Evolutionary conservation across 164 flowering plant species (phyloP).

Genomic region (Nelumbo lutea): DNA sequence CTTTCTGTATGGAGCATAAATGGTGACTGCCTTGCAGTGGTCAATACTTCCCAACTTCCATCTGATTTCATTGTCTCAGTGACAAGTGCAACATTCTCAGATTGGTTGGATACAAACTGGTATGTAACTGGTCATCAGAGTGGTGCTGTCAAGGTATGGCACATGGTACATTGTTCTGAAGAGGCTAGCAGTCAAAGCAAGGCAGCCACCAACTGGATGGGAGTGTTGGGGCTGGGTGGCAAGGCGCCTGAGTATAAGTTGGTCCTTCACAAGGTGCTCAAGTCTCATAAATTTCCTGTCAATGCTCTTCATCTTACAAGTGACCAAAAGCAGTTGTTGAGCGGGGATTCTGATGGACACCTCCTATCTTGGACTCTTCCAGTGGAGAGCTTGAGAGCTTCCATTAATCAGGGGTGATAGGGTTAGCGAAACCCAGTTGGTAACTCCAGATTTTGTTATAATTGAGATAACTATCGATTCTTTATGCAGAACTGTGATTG

Average conservation of each 20-base stretch:
- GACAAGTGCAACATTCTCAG: slow-evolving; percentile 74
- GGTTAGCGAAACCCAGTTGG: neutral
- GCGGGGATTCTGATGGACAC: slow-evolving; percentile 89
- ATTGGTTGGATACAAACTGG: slow-evolving; percentile 90
- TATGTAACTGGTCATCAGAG: slow-evolving; percentile 95
- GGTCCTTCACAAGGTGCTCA: slow-evolving; percentile 75
- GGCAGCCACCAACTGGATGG: slow-evolving; percentile 23
- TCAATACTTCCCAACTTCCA: slow-evolving; percentile 90
- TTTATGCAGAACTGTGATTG: slow-evolving; percentile 5
- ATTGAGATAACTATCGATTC: slow-evolving; percentile 12
- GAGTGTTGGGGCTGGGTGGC: slow-evolving; percentile 39
- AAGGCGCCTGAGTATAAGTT: slow-evolving; percentile 73
- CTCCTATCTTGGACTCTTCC: slow-evolving; percentile 84
- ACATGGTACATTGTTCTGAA: slow-evolving; percentile 72
- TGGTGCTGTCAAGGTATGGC: slow-evolving; percentile 96
- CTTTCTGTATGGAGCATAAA: slow-evolving; percentile 97
- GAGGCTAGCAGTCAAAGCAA: slow-evolving; percentile 40
- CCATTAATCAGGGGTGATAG: slow-evolving; percentile 51
- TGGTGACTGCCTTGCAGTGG: slow-evolving; percentile 85
- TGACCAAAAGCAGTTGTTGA: slow-evolving; percentile 83
- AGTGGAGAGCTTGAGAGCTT: slow-evolving; percentile 60
- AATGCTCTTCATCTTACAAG: slow-evolving; percentile 75
- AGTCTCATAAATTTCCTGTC: slow-evolving; percentile 80
- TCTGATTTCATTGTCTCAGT: slow-evolving; percentile 82
- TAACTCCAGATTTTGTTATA: neutral